Conservation (phyloP, 345 rosid species). For the Triadica sebifera region DNA sequence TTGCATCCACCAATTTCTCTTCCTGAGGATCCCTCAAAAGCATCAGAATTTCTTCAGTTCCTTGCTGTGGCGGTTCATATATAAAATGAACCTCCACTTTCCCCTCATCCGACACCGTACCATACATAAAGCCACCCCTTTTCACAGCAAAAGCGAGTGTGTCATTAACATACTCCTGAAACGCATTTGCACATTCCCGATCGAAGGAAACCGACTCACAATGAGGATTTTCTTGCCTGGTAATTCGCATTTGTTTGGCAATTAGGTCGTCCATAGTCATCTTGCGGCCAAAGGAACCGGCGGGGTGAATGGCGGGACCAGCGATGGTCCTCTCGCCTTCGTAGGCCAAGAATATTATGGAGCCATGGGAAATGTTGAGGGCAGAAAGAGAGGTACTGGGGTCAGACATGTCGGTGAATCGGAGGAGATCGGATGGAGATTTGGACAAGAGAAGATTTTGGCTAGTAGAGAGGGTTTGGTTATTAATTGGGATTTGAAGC, state of each 20-base stretch:
- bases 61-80: slow-evolving; percentile 92
- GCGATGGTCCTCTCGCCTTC: slow-evolving; percentile 74
- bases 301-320: slow-evolving; percentile 66
- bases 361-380: slow-evolving; percentile 67
- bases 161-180: slow-evolving; percentile 74
- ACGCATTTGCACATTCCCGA: slow-evolving; percentile 73
- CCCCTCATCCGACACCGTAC: slow-evolving; percentile 70
- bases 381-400: slow-evolving; percentile 53
- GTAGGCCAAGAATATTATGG: slow-evolving; percentile 67
- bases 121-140: slow-evolving; percentile 94
- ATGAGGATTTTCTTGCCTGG: slow-evolving; percentile 78
- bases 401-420: slow-evolving; percentile 65
- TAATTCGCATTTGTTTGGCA: slow-evolving; percentile 80
- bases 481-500: slow-evolving; percentile 71
- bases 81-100: slow-evolving; percentile 78
- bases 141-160: slow-evolving; percentile 73
- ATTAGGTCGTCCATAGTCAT: slow-evolving; percentile 95
- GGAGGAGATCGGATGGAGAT: slow-evolving; percentile 46
- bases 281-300: slow-evolving; percentile 91
- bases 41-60: slow-evolving; percentile 52
- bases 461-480: slow-evolving; percentile 74
- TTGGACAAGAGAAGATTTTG: slow-evolving; percentile 75
- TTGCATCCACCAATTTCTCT: slow-evolving; percentile 74
- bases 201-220: slow-evolving; percentile 84
- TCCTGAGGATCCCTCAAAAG: slow-evolving; percentile 63